A percentile compares a stretch with the other conserved stretches of the same genome.
Conservation (phyloP, 2,329 filamentous ascomycete species). For the Aureobasidium sp. region DNA sequence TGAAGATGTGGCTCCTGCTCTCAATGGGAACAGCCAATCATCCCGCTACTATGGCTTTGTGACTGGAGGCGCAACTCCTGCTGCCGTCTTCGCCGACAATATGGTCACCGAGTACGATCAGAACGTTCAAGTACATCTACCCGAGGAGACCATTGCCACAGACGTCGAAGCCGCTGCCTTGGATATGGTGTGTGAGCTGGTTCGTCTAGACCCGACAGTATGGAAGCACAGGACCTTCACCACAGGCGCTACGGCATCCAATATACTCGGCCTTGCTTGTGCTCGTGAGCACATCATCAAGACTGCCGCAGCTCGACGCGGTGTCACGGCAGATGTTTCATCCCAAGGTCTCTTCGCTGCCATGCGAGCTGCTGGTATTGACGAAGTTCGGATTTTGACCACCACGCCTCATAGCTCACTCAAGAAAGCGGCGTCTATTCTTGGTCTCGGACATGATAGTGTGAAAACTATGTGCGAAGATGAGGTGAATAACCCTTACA, state of each 20-base stretch:
- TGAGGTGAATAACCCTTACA: slow-evolving; percentile 51
- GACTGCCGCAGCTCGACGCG: slow-evolving; percentile 31
- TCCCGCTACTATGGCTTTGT: slow-evolving; percentile 82
- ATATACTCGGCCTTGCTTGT: slow-evolving; percentile 57
- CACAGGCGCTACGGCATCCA: slow-evolving; percentile 61
- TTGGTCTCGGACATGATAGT: slow-evolving; percentile 65
- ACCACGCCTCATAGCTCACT: slow-evolving; percentile 79
- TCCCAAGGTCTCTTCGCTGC: slow-evolving; percentile 62
- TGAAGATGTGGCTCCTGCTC: slow-evolving; percentile 43
- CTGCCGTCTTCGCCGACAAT: slow-evolving; percentile 74
- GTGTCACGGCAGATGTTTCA: slow-evolving; percentile 45
- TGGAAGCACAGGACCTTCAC: slow-evolving; percentile 76
- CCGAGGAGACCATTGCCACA: slow-evolving; percentile 65
- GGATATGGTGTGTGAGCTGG: slow-evolving; percentile 57
- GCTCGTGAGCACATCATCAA: slow-evolving; percentile 60
- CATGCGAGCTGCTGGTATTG: slow-evolving; percentile 54
- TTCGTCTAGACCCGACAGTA: slow-evolving; percentile 47
- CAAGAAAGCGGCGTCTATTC: slow-evolving; percentile 70
- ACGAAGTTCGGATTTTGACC: slow-evolving; percentile 66
- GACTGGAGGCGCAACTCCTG: slow-evolving; percentile 70
- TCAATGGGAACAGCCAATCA: slow-evolving; percentile 58
- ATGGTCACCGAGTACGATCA: slow-evolving; percentile 76
- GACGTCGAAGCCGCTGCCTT: slow-evolving; percentile 68
- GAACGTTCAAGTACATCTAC: slow-evolving; percentile 75
- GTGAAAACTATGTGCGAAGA: slow-evolving; percentile 51